A percentile compares a stretch with the other conserved stretches of the same genome.
Conservation (phyloP, 2,329 filamentous ascomycete genomes). For the Diaporthe sp. region DNA sequence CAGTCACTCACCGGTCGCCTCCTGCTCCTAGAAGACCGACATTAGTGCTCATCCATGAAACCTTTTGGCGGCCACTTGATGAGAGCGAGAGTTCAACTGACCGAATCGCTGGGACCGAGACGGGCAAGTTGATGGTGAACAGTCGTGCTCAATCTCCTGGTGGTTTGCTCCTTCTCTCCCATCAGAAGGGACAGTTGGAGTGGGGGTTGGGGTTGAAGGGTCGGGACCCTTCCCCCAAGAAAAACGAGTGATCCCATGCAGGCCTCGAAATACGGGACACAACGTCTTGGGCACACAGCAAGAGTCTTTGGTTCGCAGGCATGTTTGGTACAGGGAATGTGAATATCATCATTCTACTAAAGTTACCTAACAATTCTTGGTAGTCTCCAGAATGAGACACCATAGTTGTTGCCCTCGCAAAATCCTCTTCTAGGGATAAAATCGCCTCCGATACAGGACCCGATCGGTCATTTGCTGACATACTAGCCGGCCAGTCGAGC, state of each 20-base stretch:
- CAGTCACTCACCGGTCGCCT: neutral
- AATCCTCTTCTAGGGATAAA: neutral
- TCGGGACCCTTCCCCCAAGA: neutral
- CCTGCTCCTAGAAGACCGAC: neutral
- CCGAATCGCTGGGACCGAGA: neutral
- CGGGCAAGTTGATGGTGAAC: neutral
- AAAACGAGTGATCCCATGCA: neutral
- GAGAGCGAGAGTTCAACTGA: neutral
- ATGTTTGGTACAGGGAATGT: neutral
- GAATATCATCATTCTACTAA: too few species aligned
- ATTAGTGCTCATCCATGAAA: neutral
- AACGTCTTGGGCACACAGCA: neutral
- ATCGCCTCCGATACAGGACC: slow-evolving; percentile 29
- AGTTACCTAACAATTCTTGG: neutral
- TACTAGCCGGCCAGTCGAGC: slow-evolving; percentile 17
- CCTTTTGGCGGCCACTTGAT: neutral
- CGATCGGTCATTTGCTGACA: neutral
- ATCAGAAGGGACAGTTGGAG: neutral
- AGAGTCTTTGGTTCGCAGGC: neutral
- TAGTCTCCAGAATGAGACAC: neutral
- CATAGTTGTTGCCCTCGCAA: neutral
- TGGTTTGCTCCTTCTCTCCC: neutral
- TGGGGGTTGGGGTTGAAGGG: neutral
- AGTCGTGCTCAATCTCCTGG: neutral
- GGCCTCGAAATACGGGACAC: neutral